Conservation (phyloP, 2,329 filamentous ascomycete species). For the Parasarocladium wereldwijsianum region DNA sequence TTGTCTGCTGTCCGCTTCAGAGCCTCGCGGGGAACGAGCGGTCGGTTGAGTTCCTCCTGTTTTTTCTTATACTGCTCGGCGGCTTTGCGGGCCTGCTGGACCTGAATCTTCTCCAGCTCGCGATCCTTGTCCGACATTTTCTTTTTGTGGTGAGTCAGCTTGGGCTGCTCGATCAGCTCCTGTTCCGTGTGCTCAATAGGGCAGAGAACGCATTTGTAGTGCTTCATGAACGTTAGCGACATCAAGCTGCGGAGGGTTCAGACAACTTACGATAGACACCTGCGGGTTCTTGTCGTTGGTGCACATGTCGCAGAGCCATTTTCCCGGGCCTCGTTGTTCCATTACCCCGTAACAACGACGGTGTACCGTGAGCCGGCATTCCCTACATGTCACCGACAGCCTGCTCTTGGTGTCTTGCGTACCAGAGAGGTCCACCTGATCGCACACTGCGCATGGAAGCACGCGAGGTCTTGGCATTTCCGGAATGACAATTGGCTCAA, state of each 20-base stretch:
- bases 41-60: conserved; percentile 74
- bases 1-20: conserved; percentile 90
- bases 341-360: conserved; percentile 80
- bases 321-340: conserved; percentile 52
- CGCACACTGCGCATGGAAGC: conserved; percentile 77
- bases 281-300: conserved; percentile 83
- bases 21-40: conserved; percentile 71
- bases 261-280: conserved; percentile 64
- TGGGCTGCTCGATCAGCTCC: conserved; percentile 63
- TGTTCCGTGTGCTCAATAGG: conserved; percentile 68
- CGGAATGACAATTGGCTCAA: conserved; percentile 30
- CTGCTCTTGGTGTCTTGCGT: too few species aligned
- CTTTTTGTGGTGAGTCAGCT: conserved; percentile 49
- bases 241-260: not conserved
- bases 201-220: conserved; percentile 87
- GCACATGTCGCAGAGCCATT: conserved; percentile 96
- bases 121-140: conserved; percentile 80
- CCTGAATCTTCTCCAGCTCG: conserved; percentile 75
- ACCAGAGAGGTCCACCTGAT: conserved; percentile 42
- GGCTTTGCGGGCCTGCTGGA: conserved; percentile 65
- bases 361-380: conserved; percentile 86
- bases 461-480: conserved; percentile 65
- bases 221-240: conserved; percentile 24
- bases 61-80: conserved; percentile 70
- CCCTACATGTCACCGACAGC: conserved; percentile 68